These are phyloP conservation scores for Botrytis galanthina DNA, from an alignment of 2,329 filamentous ascomycete genomes.

Conservation along the genomic window DNA sequence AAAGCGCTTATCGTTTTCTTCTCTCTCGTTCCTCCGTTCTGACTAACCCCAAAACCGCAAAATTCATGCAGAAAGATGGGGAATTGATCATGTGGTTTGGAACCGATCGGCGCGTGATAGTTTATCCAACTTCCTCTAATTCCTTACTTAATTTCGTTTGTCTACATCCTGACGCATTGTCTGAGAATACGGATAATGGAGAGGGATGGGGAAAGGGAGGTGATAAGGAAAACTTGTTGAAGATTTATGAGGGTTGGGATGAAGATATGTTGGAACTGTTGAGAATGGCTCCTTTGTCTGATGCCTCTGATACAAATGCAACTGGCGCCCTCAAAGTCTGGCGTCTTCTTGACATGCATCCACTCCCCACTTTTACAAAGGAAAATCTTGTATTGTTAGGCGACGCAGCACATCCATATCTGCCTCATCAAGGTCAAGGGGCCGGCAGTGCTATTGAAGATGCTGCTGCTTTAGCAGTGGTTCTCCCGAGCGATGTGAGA, in stretches of 20 bases:
- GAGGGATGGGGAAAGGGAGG: slow-evolving; percentile 4
- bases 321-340: slow-evolving; percentile 51
- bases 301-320: slow-evolving; percentile 21
- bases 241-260: slow-evolving; percentile 11
- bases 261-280: slow-evolving; percentile 5
- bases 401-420: slow-evolving; percentile 67
- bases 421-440: slow-evolving; percentile 63
- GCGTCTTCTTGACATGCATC: slow-evolving; percentile 61
- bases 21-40: slow-evolving; percentile 30
- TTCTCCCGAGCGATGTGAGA: slow-evolving; percentile 50
- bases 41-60: slow-evolving; percentile 40
- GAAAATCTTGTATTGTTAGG: slow-evolving; percentile 57
- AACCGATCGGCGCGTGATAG: slow-evolving; percentile 45
- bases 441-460: slow-evolving; percentile 67
- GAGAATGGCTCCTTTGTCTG: not conserved
- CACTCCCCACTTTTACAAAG: slow-evolving; percentile 54
- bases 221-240: not conserved
- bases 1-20: slow-evolving; percentile 31
- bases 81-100: slow-evolving; percentile 44
- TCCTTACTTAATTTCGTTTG: slow-evolving; percentile 49
- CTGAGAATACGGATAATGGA: slow-evolving; percentile 39
- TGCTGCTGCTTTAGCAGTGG: slow-evolving; percentile 54
- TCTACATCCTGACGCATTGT: slow-evolving; percentile 47
- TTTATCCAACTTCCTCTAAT: slow-evolving; percentile 49
- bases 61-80: slow-evolving; percentile 36